Evolutionary conservation across 768 basidiomycete genomes (phyloP), one percentile per base, ranked within the genome.

Genomic region (Russula abietina): DNA sequence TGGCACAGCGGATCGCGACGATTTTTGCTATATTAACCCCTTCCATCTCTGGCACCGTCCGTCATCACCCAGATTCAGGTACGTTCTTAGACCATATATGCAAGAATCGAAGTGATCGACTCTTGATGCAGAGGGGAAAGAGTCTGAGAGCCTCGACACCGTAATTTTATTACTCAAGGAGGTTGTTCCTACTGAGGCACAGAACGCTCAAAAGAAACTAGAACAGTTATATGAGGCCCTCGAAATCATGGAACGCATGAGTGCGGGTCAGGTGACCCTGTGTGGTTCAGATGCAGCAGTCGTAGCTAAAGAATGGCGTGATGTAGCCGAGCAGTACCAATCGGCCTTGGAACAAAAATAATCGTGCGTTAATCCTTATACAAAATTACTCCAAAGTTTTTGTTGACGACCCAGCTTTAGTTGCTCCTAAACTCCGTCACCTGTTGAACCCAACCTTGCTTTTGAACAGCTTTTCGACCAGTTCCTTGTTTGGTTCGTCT

Each of bases 111-210:
- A 38, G 43, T 46, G 4, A 30, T 30, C 9, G 19, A 59, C 38
- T 49, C 12, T 24, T 24, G 62, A 59, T n/a, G 32, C 24, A 64
- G 62, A 39, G 30, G 46, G 46, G 53, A 59, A 51, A 17, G 58
- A 59, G 22, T 10, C 48, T 8, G 53, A 50, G 53, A 64, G 38
- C 38, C n/a, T 64, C 53, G 62, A 59, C 2, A 43, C 53, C 10
- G 53, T 64, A n/a, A 30, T 64, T 2, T 24, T 11, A n/a, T 59
- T 64, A 28, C 58, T 64, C 30, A 64, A 64, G 39, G 53, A 55
- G 32, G 45, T 41, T 30, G 58, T 64, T 38, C 62, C 62, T 5
- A 55, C 19, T 32, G 58, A 64, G 24, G 58, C 58, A n/a, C 62
- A 51, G 30, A 55, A 4, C 3, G 62, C 62, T 12, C 53, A 39